Percentiles rank a stretch among this genome's conserved stretches.
Conservation (phyloP, 176 grass and related monocot genomes). For the Aegilops umbellulata region DNA sequence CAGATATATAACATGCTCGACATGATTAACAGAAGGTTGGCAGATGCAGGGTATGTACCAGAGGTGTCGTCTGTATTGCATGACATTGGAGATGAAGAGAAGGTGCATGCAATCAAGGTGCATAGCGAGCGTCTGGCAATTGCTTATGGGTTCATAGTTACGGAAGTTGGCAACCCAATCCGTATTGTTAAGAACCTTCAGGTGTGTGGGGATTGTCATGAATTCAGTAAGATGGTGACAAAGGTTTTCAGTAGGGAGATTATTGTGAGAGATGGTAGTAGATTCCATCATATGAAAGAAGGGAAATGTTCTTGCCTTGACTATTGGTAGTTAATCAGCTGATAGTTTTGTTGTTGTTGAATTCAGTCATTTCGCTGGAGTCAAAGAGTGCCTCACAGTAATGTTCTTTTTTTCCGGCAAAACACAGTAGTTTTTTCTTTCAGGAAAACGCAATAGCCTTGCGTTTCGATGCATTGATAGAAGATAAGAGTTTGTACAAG, state of each 20-base stretch:
- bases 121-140: constrained; percentile 74
- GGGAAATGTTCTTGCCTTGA: constrained; percentile 69
- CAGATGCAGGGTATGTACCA: constrained; percentile 59
- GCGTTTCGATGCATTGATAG: too few relatives aligned
- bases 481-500: too few relatives aligned
- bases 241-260: constrained; percentile 66
- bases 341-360: not conserved
- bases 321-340: constrained; percentile 50
- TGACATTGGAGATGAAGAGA: constrained; percentile 76
- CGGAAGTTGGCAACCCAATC: constrained; percentile 44
- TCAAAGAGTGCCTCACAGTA: not conserved
- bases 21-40: constrained; percentile 53
- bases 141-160: constrained; percentile 65
- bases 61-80: constrained; percentile 72
- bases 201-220: constrained; percentile 75
- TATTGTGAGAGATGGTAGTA: constrained; percentile 67
- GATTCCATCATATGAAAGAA: constrained; percentile 75
- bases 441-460: too few relatives aligned
- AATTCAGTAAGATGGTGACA: constrained; percentile 74
- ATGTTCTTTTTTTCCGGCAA: too few relatives aligned
- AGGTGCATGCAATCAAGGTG: constrained; percentile 59
- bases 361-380: not conserved
- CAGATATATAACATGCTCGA: constrained; percentile 59
- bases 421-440: too few relatives aligned
- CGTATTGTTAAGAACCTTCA: constrained; percentile 76